These are phyloP conservation scores for Anethum foeniculum DNA, from an alignment of 140 eudicot genomes.

Conservation along the genomic window DNA sequence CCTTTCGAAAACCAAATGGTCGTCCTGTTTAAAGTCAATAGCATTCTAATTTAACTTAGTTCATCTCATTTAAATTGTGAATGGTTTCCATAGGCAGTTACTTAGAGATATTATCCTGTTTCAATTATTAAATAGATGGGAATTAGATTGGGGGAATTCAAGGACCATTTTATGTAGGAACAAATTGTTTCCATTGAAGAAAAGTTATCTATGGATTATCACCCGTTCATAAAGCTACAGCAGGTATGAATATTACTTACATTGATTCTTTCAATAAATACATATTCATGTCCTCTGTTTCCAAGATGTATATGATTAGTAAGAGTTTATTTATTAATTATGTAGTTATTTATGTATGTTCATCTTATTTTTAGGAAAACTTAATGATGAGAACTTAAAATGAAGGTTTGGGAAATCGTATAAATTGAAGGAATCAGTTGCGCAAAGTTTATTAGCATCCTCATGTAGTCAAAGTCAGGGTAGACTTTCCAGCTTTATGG, in stretches of 20 bases:
- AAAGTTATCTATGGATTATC: constrained; percentile 49
- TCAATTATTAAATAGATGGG: neutral
- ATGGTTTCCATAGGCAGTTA: neutral
- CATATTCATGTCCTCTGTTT: neutral
- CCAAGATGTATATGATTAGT: neutral
- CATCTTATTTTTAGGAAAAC: constrained; percentile 13
- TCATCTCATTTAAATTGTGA: neutral
- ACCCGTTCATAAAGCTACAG: constrained; percentile 25
- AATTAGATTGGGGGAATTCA: constrained; percentile 32
- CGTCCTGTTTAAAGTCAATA: constrained; percentile 15
- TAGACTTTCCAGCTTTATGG: too few species aligned
- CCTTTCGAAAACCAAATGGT: constrained; percentile 52
- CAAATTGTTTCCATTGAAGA: constrained; percentile 57
- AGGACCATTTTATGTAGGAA: constrained; percentile 46
- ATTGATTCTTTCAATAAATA: neutral
- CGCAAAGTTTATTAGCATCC: too few species aligned
- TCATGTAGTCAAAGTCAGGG: too few species aligned
- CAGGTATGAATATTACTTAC: constrained; percentile 20
- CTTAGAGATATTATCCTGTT: neutral
- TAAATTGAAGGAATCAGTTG: too few species aligned
- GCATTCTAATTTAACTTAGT: neutral
- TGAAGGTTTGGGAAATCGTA: too few species aligned
- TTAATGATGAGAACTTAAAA: too few species aligned
- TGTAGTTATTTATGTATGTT: neutral
- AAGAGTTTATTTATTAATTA: neutral